Conservation (phyloP, 148 eudicot species). For the Rhododendron vialii region DNA sequence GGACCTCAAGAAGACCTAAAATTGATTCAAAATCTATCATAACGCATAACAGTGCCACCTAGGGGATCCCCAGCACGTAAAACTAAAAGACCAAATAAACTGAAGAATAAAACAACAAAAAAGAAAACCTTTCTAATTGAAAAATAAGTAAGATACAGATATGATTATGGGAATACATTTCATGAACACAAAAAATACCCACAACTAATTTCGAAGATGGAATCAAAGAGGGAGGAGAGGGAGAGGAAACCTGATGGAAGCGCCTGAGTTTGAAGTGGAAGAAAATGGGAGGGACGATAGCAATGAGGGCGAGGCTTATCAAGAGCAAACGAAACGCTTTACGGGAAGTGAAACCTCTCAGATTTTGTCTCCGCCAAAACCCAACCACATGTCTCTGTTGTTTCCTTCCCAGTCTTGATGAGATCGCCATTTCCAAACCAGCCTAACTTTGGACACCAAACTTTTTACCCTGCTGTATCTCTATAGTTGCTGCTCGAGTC, state of each 20-base stretch:
- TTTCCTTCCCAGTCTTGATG: conserved; percentile 24
- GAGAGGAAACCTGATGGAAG: conserved; percentile 30
- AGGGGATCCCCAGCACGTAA: not conserved
- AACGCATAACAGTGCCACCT: not conserved
- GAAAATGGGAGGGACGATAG: conserved; percentile 50
- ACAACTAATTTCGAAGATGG: not conserved
- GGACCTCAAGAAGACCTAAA: not conserved
- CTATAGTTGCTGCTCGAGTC: not conserved
- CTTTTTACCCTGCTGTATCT: no score
- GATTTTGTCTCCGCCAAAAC: not conserved
- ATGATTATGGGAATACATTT: not conserved
- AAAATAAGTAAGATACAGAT: not conserved
- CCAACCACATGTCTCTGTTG: conserved; percentile 8
- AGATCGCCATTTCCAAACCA: conserved; percentile 22
- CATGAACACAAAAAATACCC: not conserved
- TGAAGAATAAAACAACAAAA: not conserved
- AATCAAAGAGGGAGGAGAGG: no score
- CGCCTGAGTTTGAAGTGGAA: conserved; percentile 55
- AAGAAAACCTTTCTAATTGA: not conserved
- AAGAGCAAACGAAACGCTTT: conserved; percentile 33
- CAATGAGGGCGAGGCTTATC: conserved; percentile 37
- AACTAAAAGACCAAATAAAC: not conserved
- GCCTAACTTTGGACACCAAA: not conserved
- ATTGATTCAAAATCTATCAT: not conserved
- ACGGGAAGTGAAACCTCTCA: conserved; percentile 19